Evolutionary conservation across 164 flowering plant genomes (phyloP), one percentile per base, ranked within the genome.

Genomic region (Vitis labrusca): DNA sequence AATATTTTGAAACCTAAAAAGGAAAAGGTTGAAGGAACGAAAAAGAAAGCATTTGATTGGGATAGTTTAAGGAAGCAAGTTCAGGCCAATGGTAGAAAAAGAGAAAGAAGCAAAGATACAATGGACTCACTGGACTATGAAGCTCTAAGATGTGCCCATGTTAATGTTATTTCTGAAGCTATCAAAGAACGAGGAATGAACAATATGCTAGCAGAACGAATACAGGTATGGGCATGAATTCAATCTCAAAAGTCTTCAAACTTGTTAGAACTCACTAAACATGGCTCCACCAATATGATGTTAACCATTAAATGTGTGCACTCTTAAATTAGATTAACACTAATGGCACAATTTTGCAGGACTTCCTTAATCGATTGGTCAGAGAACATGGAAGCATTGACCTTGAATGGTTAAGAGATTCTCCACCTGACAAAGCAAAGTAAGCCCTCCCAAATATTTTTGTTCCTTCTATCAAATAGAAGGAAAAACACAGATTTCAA

Each of bases 101-200:
- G 80, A 73, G 89, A 87, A 73, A 84, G 86, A 82, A 82, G 67
- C 70, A 64, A 27, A 52, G 77, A 85, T 27, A 55, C 78, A 61
- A 85, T 80, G 89, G 98, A 95, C 72, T 88, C 93, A 8, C 52
- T 91, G 60, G 93, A 95, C 74, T 95, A 91, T 82, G 95, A 91
- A 78, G 92, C 95, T 69, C 59, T 94, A 23, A 81, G 94, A 80
- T 48, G 76, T 67, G 93, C 99, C 57, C 72, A 81, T 61, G 88
- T 93, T 30, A 57, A 65, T 1, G 85, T 85, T 74, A 85, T 95
- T 67, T 85, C 99, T 27, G 66, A 88, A 3, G 66, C 93, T 5
- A 93, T 95, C 65, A 83, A 73, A 81, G 91, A 84, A 70, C 72
- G 99, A 74, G 99, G 99, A 70, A 90, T 92, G 96, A 91, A 93